Evolutionary conservation across 1,284 basidiomycete genomes (phyloP).

Genomic region (Rhodotorula sp.): DNA sequence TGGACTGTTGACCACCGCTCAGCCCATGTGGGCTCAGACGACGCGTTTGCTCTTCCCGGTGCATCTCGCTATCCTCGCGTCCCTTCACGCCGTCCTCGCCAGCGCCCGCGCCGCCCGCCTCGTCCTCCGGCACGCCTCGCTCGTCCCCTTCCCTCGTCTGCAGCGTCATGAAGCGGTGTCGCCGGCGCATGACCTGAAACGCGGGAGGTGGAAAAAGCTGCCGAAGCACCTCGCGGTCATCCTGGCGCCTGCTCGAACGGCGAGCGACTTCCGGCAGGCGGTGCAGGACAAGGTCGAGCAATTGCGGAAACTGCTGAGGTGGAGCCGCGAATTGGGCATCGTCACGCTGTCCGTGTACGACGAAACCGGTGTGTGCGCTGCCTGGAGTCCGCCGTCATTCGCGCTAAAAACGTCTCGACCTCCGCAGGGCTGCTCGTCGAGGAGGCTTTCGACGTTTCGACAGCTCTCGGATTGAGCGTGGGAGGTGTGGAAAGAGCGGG

Average conservation of each 20-base stretch:
- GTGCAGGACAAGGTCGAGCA: background rate
- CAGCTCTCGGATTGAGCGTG: background rate
- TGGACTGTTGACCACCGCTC: background rate
- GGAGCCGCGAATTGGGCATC: constrained; percentile 30
- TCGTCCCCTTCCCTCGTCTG: background rate
- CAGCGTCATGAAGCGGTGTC: background rate
- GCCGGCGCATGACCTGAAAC: background rate
- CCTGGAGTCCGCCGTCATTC: too few species aligned
- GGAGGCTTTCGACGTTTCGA: background rate
- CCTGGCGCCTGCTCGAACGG: constrained; percentile 22
- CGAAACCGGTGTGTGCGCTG: constrained; percentile 23
- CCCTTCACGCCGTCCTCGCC: constrained; percentile 37
- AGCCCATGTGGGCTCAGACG: background rate
- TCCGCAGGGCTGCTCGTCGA: background rate
- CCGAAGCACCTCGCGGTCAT: constrained; percentile 37
- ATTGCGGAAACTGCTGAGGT: constrained; percentile 19
- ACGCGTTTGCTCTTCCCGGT: constrained; percentile 20
- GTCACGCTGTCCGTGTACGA: constrained; percentile 35
- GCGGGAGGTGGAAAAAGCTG: constrained; percentile 26
- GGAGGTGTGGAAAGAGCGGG: background rate
- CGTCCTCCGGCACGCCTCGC: constrained; percentile 19
- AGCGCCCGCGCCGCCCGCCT: constrained; percentile 23
- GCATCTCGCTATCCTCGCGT: constrained; percentile 29
- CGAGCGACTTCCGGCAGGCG: constrained; percentile 1
- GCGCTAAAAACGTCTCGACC: background rate